Base-by-base conservation (phyloP, 805 yeast genomes). In the Ogataea salicorniae region DNA sequence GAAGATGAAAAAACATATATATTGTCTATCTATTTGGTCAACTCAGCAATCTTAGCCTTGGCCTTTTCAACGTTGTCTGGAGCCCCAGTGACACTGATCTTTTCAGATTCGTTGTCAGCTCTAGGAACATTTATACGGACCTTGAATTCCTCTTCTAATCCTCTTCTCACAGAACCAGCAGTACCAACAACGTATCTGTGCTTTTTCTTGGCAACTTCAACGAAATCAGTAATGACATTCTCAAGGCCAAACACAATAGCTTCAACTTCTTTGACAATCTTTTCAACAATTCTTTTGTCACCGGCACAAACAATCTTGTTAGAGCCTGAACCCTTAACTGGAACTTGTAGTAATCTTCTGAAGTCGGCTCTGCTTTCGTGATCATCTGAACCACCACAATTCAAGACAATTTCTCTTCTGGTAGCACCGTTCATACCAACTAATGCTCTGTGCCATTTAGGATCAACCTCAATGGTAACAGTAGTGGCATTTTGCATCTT, bases 181-280 rank as follows among this genome's bases (percentile, higher is more conserved):
- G 89, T 81, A 37, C 98, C 98, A 64, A 92, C 80, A 44, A 92
- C 61, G 9, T 80, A 74, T 57, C 88, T 79, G 58, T 87, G 92
- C 61, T 83, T 84, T 49, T 81, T 84, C 62, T 81, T 80, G 37
- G 94, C 80, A 57, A 92, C 73, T 15, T 73, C 80, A 48, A 76
- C 57, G 36, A 71, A 75, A 53, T 74, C 83, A 37, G 72, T 68
- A 43, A 75, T 69, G 42, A 81, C 68, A 45, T 79, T 80, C 63
- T 88, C 89, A 53, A 79, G 79, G 34, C 78, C 81, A 17, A 70
- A 73, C 42, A 90, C 84, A 43, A 91, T 71, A 43, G 73, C 72
- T 46, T 80, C 71, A 54, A 92, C 75, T 62, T 78, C 81, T 43
- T 72, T 72, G 51, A 84, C 73, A 46, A 90, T 79, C 54, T 80